Evolutionary conservation across 176 grass and related monocot species (phyloP).

Genomic region (Rhynchospora breviuscula): DNA sequence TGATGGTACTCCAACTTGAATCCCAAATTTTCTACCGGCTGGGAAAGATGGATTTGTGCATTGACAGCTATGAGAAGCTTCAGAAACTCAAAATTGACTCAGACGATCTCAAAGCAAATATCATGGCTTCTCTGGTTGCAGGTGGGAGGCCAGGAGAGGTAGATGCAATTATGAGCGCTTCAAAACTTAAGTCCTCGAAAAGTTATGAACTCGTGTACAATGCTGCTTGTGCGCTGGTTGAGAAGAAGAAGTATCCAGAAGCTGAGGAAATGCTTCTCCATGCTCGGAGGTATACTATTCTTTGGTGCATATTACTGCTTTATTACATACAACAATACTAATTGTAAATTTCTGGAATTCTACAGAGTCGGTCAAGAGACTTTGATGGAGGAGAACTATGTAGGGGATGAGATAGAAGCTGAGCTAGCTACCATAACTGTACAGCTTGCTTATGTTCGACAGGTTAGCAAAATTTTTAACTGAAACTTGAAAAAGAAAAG

Average conservation of each 20-base stretch:
- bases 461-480: conserved; percentile 40
- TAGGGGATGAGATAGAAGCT: conserved; percentile 60
- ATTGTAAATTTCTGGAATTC: conserved; percentile 5
- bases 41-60: conserved; percentile 80
- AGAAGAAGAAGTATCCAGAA: conserved; percentile 76
- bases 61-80: conserved; percentile 82
- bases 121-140: conserved; percentile 69
- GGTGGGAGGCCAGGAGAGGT: conserved; percentile 78
- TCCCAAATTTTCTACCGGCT: conserved; percentile 88
- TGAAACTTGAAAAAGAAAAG: neutral
- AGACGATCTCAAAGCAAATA: conserved; percentile 82
- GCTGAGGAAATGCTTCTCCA: conserved; percentile 73
- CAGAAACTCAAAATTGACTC: conserved; percentile 79
- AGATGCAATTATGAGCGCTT: conserved; percentile 53
- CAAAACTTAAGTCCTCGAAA: conserved; percentile 64
- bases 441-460: conserved; percentile 77
- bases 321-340: neutral
- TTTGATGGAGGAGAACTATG: conserved; percentile 70
- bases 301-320: neutral
- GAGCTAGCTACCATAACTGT: conserved; percentile 79
- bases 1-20: conserved; percentile 72
- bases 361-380: conserved; percentile 83
- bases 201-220: conserved; percentile 95
- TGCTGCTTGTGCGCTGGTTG: conserved; percentile 84
- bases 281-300: conserved; percentile 61